Evolutionary conservation across 495 filamentous ascomycete species (phyloP), one percentile per base, ranked within the genome.

Genomic region (Aspergillus cristatus): DNA sequence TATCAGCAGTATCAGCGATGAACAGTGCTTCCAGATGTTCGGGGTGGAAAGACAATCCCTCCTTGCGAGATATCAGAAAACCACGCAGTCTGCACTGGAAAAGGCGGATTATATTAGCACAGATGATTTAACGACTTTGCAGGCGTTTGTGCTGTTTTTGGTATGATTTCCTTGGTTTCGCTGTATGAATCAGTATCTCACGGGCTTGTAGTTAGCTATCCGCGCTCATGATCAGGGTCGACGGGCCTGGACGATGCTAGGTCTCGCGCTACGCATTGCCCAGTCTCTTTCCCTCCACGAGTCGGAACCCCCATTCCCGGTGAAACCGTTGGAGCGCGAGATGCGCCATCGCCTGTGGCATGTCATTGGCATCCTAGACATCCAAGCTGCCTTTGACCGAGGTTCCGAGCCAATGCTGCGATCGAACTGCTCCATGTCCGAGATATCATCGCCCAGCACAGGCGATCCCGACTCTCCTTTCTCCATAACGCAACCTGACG

Each of bases 211-310:
- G 24, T 65, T 74, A 55, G 17, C 54, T 3, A 48, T 59, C n/a
- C 47, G 61, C 45, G 41, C 56, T 37, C 47, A 71, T 61, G 51
- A 62, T 25, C 55, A 58, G 41, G 56, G 50, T 37, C 51, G 60
- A 37, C 52, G 60, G 32, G 49, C 58, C 12, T 76, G 73, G 72
- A 76, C 72, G 33, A 64, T 85, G 48, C 70, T 80, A 1, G 75
- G 77, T 14, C 71, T 87, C 30, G 78, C 74, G 0, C 71, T 85
- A 3, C 71, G 82, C 34, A 74, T 84, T 16, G 80, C 72, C 2
- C 80, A 84, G 49, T 71, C 78, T 7, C 57, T 84, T 15, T 80
- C 72, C 14, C 68, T 86, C 16, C 78, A 87, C 40, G 62, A 56
- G 14, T 18, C 48, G 5, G 45, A 54, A 1, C 58, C 62, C 2